These are phyloP conservation scores for Melastoma candidum DNA, from an alignment of 441 rosid genomes.

Conservation along the genomic window DNA sequence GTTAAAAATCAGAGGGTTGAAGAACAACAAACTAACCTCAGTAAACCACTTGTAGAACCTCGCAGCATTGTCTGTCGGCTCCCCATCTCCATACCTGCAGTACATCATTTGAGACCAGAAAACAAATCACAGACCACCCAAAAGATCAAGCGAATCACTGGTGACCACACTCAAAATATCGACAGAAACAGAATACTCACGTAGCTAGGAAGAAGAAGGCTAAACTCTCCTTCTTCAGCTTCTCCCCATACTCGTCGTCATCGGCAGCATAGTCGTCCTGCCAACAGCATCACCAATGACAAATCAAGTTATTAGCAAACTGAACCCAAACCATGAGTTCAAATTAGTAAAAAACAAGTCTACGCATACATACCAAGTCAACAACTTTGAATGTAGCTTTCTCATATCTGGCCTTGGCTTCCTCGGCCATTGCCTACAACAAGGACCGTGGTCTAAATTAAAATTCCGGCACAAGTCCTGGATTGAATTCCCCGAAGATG, in stretches of 20 bases:
- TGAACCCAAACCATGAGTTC: neutral
- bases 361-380: constrained; percentile 50
- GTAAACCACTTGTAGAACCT: constrained; percentile 91
- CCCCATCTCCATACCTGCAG: constrained; percentile 93
- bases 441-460: neutral
- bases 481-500: neutral
- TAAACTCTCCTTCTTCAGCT: constrained; percentile 64
- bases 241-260: constrained; percentile 67
- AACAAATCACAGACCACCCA: constrained; percentile 9
- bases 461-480: neutral
- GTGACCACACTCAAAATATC: neutral
- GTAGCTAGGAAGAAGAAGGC: constrained; percentile 77
- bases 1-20: neutral
- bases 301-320: neutral
- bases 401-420: constrained; percentile 82
- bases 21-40: constrained; percentile 44
- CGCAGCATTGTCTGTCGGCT: constrained; percentile 96
- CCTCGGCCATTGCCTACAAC: constrained; percentile 77
- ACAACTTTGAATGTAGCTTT: constrained; percentile 73
- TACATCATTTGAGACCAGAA: constrained; percentile 7
- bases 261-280: constrained; percentile 89
- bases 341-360: constrained; percentile 3
- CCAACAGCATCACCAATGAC: constrained; percentile 2
- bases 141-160: constrained; percentile 1
- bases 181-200: constrained; percentile 30